Evolutionary conservation across 108 stramenopile species (phyloP), one percentile per base, ranked within the genome.

Genomic region (Phaeodactylum tricornutum): DNA sequence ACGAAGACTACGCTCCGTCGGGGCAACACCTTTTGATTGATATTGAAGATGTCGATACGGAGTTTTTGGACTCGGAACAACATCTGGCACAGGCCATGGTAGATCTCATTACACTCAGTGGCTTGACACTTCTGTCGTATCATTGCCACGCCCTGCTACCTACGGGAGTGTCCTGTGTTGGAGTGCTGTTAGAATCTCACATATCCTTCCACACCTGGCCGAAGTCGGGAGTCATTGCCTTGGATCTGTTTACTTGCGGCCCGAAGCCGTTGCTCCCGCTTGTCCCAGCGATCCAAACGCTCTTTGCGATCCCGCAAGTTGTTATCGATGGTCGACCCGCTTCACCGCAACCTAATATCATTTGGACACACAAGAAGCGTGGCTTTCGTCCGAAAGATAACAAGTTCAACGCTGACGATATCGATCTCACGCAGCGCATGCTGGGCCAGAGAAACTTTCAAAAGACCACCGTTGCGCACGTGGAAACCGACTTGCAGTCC

Each of bases 141-240:
- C 82, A 84, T 52, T 84, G 82, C 45, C 82, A 84, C 57, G 68
- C 67, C 15, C 53, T 79, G 21, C 66, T 71, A 41, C 80, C 80
- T 35, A 63, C 65, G 1, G 84, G 80, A 14, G 80, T 81, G 0
- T 66, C 66, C 52, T 81, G 79, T 51, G 80, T 79, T 12, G 84
- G 77, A 1, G 77, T 82, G 15, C 42, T 86, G n/a, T 50, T 81
- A 15, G 84, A 86, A 49, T 59, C 57, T 48, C 84, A 86, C 50
- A 74, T 86, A 25, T 74, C 74, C 24, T 79, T 81, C 38, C 84
- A 86, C 50, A 82, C 84, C 0, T 81, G 80, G 84, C 84, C 84
- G 12, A 32, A 27, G 33, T 57, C 69, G 39, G 84, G 84, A 2
- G 77, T 79, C 24, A 79, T 81, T 53, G 71, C 80, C 2, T 45